Base-by-base conservation (phyloP, 805 yeast genomes). In the Citeromyces matritensis region DNA sequence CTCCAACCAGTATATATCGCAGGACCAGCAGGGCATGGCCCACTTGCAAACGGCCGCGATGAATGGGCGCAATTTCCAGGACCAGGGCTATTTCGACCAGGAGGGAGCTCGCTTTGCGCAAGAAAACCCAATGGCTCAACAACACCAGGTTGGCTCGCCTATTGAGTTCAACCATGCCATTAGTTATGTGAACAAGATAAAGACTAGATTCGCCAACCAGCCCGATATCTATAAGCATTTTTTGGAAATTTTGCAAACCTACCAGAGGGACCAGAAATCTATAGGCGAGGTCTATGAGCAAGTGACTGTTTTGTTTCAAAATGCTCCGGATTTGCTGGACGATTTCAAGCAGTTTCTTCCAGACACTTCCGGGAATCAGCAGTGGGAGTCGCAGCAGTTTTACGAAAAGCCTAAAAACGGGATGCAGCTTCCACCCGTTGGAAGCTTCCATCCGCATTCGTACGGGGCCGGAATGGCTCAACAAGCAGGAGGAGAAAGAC, bases 81-180 rank as follows among this genome's bases (percentile, higher is more conserved):
- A 32, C 9, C 43, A 38, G 8, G 12, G 29, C 11, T 10, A 26
- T 26, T 17, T 17, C 21, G 7, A 17, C 7, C 21, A 17, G 21
- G 21, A 17, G 7, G 21, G 21, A 17, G 21, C 21, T 15, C 33
- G 24, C 11, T 23, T 36, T 15, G 41, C 35, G 28, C 39, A 39
- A 12, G 41, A 34, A 19, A 40, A 33, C 15, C 42, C 33, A 24
- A 38, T 32, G 11, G 44, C 39, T 15, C 35, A 30, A 9, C 37
- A 35, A 23, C 32, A 30, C 8, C 28, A 30, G 23, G 39, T 23
- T 24, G 46, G 73, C 6, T 66, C 71, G 2, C 95, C 93, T 30
- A 88, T 85, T 11, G 97, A 91, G 57, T 88, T 91, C 61, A 86
- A 88, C 51, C 96, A 91, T 51, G 98, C 98, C 12, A 91, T 91